Conservation (phyloP, 768 basidiomycete genomes). For the Hemileccinum impolitum region DNA sequence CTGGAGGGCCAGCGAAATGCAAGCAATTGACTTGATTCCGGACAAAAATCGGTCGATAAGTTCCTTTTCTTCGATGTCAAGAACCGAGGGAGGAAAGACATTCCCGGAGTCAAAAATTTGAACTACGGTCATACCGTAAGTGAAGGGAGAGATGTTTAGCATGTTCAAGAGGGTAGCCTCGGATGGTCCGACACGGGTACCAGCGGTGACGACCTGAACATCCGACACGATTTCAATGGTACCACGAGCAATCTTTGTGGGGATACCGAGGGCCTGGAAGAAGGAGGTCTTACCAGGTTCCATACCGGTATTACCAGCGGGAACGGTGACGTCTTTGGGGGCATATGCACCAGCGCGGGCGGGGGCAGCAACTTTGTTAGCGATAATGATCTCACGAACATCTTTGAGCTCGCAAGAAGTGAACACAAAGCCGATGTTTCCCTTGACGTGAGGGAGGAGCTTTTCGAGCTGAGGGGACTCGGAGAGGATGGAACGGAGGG, state of each 20-base stretch:
- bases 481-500: slow-evolving; percentile 83
- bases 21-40: slow-evolving; percentile 93
- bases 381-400: slow-evolving; percentile 84
- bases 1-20: slow-evolving; percentile 91
- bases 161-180: slow-evolving; percentile 99
- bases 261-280: slow-evolving; percentile 99
- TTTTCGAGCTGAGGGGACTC: slow-evolving; percentile 95
- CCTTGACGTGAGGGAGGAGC: slow-evolving; percentile 92
- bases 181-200: slow-evolving; percentile 92
- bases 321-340: slow-evolving; percentile 87
- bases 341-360: slow-evolving; percentile 98
- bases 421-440: slow-evolving; percentile 99
- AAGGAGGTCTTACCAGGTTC: slow-evolving; percentile 99
- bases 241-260: slow-evolving; percentile 99
- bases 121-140: slow-evolving; percentile 97
- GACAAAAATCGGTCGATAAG: slow-evolving; percentile 89
- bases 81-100: slow-evolving; percentile 82
- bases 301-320: slow-evolving; percentile 99
- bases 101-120: slow-evolving; percentile 97
- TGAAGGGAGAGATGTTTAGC: slow-evolving; percentile 99
- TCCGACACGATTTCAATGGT: slow-evolving; percentile 99
- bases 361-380: slow-evolving; percentile 98
- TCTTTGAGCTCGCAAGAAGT: slow-evolving; percentile 91
- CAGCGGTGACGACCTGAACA: slow-evolving; percentile 90
- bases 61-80: slow-evolving; percentile 90